Evolutionary conservation across 495 filamentous ascomycete species (phyloP).

Genomic region (Xylona heveae): DNA sequence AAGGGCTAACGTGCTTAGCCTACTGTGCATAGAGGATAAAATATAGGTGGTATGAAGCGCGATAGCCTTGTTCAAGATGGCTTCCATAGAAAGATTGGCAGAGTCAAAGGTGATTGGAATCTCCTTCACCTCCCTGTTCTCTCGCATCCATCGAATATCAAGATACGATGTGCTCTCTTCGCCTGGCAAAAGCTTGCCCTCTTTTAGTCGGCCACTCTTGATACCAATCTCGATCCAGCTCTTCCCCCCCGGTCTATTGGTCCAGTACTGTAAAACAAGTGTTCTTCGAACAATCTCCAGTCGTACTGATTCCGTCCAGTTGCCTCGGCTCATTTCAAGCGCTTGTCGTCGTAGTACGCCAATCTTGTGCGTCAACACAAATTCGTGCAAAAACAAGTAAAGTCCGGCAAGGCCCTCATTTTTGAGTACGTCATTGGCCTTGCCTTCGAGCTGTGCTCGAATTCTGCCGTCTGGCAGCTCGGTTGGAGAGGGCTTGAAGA

Average conservation of each 20-base stretch:
- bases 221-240: conserved; percentile 85
- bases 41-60: conserved; percentile 49
- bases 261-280: conserved; percentile 82
- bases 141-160: conserved; percentile 65
- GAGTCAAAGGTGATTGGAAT: conserved; percentile 40
- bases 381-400: conserved; percentile 65
- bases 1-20: conserved; percentile 30
- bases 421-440: conserved; percentile 43
- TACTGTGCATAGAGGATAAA: conserved; percentile 34
- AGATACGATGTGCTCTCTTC: conserved; percentile 25
- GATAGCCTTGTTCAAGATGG: conserved; percentile 49
- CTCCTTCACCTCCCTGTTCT: conserved; percentile 48
- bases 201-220: conserved; percentile 31
- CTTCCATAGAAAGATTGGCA: conserved; percentile 45
- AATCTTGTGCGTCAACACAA: conserved; percentile 75
- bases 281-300: conserved; percentile 58
- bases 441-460: conserved; percentile 39
- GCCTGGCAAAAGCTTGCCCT: conserved; percentile 16
- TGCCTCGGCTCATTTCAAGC: conserved; percentile 33
- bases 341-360: conserved; percentile 59
- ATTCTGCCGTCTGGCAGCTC: conserved; percentile 34
- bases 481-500: conserved; percentile 45
- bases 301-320: conserved; percentile 56
- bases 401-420: conserved; percentile 50
- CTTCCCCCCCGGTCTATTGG: conserved; percentile 39